These are phyloP conservation scores for Naegleria fowleri DNA, from an alignment of 208 protist genomes.

Conservation along the genomic window DNA sequence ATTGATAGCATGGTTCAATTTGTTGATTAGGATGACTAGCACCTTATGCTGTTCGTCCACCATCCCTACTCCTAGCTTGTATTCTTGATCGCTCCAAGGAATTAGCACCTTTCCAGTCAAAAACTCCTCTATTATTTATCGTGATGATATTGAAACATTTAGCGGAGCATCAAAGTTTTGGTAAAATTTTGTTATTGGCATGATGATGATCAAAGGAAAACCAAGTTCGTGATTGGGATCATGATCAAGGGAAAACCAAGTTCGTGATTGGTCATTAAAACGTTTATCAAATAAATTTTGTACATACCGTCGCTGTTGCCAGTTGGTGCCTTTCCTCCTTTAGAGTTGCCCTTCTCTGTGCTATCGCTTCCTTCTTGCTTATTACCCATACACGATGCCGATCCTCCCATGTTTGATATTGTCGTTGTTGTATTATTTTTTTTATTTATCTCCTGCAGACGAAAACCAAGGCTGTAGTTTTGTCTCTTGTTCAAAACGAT, in stretches of 20 bases:
- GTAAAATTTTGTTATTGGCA: no score
- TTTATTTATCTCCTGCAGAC: no score
- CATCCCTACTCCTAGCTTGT: background rate
- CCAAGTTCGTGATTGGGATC: no score
- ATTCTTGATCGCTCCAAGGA: background rate
- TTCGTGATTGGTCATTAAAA: background rate
- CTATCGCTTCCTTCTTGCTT: background rate
- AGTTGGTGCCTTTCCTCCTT: background rate
- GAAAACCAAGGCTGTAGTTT: no score
- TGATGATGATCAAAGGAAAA: no score
- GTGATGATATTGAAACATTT: no score
- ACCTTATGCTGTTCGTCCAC: conserved; percentile 2
- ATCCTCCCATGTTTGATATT: background rate
- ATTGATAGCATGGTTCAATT: background rate
- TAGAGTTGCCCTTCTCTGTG: background rate
- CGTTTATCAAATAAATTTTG: background rate
- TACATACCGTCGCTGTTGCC: background rate
- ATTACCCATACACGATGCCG: background rate
- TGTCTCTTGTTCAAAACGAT: no score
- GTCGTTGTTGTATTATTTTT: background rate
- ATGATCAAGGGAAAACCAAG: no score
- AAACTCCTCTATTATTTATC: background rate
- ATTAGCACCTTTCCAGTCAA: background rate
- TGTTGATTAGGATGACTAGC: background rate
- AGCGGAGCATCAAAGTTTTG: no score